Evolutionary conservation across 2,329 filamentous ascomycete species (phyloP), one percentile per base, ranked within the genome.

Genomic region (Botrytis galanthina): DNA sequence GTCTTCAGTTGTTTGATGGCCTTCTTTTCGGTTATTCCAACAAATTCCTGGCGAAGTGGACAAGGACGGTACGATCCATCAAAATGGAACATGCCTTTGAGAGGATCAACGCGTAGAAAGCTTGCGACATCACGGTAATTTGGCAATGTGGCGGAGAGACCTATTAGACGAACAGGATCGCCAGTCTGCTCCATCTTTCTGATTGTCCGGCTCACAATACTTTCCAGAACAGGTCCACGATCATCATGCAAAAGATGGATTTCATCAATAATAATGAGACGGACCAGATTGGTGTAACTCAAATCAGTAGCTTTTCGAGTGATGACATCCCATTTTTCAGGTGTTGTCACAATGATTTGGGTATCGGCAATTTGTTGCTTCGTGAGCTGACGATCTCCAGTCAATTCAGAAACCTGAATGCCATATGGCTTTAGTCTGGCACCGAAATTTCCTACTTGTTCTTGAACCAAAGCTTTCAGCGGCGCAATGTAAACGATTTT

Each of bases 241-340:
- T 99, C 96, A 81, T 99, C 97, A 82, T 99, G 96, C 68, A 99
- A 89, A 80, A 99, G 85, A 86, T 99, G 96, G 77, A 99, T 98
- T 83, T 99, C 96, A 79, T 99, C 96, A 75, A 99, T 98, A 81
- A 98, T 95, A 73, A 99, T 92, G 18, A 99, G 87, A 57, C 95
- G 92, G 39, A 99, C 96, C n/a, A 99, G 89, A 79, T 97, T 97
- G 26, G 95, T 99, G 83, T 99, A 99, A 79, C 94, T 97, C 72
- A 96, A 89, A 81, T 99, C 97, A 2, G 95, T 98, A 10, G 95
- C 95, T 83, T 99, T 99, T 83, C 97, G 90, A 9, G 97, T 99
- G 78, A 99, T 98, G 78, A 99, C 95, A 83, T 99, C 96, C 93
- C 94, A 99, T 84, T 99, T 99, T 83, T 99, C 96, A 32, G 96